Base-by-base conservation (phyloP, 805 yeast genomes). In the Cyberlindnera euphorbiae region DNA sequence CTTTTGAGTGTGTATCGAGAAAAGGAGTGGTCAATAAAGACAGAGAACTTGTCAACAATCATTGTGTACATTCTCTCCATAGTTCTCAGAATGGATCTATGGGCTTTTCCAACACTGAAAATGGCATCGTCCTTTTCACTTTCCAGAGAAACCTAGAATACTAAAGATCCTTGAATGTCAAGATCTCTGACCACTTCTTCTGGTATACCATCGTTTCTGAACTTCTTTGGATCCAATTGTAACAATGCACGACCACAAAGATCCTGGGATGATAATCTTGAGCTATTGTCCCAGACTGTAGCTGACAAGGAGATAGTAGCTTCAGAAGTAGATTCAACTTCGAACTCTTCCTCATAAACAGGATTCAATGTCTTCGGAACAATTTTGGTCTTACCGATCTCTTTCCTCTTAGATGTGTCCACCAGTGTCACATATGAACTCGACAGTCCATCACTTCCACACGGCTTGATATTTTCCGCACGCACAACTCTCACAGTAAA, bases 271-370 rank as follows among this genome's bases (percentile, higher is more conserved):
- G 75, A 65, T 8, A 74, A 46, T 27, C 58, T 62, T 1, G 66
- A 50, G 8, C 69, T 61, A 28, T 76, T 81, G 49, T 80, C 81
- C 94, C 95, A 85, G 1, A 84, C 73, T 2, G 81, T 78, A 2
- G 77, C 72, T 2, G 77, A 69, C 2, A 82, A 45, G 18, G 75
- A 66, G 25, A 69, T 60, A 2, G 71, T 53, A 2, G 69, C 58
- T 16, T 66, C 59, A 0, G 70, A 66, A 0, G 60, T 58, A 4
- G 67, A 50, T 22, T 53, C 61, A 18, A 62, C 40, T 55, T 87
- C 95, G 55, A 87, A 85, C 38, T 82, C 84, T 62, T 89, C 96
- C 50, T 85, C 84, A 94, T 94, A 90, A 12, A 71, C 74, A 0
- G 97, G 96, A 48, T 78, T 77, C 23, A 72, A 61, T 5, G 79